These are phyloP conservation scores for Cutaneotrichosporon sp. DNA, from an alignment of 1,284 basidiomycete genomes.

Conservation along the genomic window DNA sequence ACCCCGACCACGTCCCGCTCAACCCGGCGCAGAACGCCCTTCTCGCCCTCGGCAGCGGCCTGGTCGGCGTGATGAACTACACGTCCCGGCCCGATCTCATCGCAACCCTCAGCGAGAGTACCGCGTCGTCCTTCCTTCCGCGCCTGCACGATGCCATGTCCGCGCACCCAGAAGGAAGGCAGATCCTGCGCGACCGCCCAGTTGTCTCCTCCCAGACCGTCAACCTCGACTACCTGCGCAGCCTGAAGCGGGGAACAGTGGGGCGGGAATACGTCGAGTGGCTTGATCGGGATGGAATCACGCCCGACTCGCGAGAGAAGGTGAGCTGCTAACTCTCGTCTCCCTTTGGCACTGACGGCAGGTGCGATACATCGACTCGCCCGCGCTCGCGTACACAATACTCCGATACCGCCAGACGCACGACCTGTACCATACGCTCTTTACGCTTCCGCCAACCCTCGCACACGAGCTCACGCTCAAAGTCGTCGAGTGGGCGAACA, in stretches of 20 bases:
- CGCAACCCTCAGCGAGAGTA: constrained; percentile 84
- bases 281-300: constrained; percentile 84
- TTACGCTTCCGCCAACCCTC: constrained; percentile 80
- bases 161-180: constrained; percentile 69
- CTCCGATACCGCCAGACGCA: constrained; percentile 97
- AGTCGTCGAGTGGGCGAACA: constrained; percentile 85
- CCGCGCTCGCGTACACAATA: constrained; percentile 93
- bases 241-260: constrained; percentile 72
- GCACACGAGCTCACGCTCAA: constrained; percentile 94
- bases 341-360: constrained; percentile 48
- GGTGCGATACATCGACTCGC: constrained; percentile 91
- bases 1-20: constrained; percentile 74
- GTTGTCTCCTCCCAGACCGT: constrained; percentile 73
- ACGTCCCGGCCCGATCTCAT: constrained; percentile 71
- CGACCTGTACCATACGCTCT: constrained; percentile 90
- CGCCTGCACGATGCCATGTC: constrained; percentile 75
- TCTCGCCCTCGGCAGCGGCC: constrained; percentile 76
- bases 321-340: too few relatives aligned
- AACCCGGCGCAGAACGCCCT: constrained; percentile 76
- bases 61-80: constrained; percentile 78
- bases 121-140: constrained; percentile 74
- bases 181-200: constrained; percentile 77
- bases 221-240: constrained; percentile 62
- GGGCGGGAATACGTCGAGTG: constrained; percentile 85
- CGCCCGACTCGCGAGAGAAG: constrained; percentile 87